Conservation (phyloP, 2,329 filamentous ascomycete species). For the Parafenestella ontariensis region DNA sequence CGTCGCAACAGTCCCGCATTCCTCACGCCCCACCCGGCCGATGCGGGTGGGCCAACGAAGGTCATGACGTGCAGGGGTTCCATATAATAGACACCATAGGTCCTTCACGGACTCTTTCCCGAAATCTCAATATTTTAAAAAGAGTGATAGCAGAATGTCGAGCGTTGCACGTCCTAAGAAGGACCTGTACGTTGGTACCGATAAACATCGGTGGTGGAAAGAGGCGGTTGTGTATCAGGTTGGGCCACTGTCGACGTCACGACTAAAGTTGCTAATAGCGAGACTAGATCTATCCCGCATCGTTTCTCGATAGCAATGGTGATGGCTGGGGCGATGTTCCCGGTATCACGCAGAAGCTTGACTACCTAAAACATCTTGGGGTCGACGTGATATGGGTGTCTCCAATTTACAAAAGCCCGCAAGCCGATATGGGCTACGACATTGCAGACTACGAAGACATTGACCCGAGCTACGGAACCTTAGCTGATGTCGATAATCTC, state of each 20-base stretch:
- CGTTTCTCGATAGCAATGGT: slow-evolving; percentile 65
- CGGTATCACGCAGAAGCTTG: slow-evolving; percentile 63
- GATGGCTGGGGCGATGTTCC: slow-evolving; percentile 64
- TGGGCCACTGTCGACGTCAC: not conserved
- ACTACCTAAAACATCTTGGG: slow-evolving; percentile 61
- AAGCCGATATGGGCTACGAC: slow-evolving; percentile 53
- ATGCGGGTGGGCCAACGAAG: slow-evolving; percentile 1
- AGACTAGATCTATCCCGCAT: slow-evolving; percentile 62
- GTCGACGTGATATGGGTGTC: slow-evolving; percentile 48
- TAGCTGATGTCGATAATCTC: slow-evolving; percentile 49
- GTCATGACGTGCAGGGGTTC: slow-evolving; percentile 9
- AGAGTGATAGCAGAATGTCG: slow-evolving; percentile 6
- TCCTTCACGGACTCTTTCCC: not conserved
- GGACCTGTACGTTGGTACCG: slow-evolving; percentile 39
- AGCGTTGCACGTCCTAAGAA: slow-evolving; percentile 14
- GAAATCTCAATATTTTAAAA: not conserved
- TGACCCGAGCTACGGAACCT: slow-evolving; percentile 48
- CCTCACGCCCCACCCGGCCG: slow-evolving; percentile 2
- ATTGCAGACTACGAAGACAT: slow-evolving; percentile 52
- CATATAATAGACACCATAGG: not conserved
- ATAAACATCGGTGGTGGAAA: slow-evolving; percentile 63
- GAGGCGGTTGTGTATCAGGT: slow-evolving; percentile 66
- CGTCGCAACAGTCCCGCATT: not conserved
- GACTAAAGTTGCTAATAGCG: not conserved
- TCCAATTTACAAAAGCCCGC: slow-evolving; percentile 56